A percentile compares a stretch with the other conserved stretches of the same genome.
phyloP scores from a whole-genome alignment of 805 yeast species.

The Lachancea meyersii region DNA sequence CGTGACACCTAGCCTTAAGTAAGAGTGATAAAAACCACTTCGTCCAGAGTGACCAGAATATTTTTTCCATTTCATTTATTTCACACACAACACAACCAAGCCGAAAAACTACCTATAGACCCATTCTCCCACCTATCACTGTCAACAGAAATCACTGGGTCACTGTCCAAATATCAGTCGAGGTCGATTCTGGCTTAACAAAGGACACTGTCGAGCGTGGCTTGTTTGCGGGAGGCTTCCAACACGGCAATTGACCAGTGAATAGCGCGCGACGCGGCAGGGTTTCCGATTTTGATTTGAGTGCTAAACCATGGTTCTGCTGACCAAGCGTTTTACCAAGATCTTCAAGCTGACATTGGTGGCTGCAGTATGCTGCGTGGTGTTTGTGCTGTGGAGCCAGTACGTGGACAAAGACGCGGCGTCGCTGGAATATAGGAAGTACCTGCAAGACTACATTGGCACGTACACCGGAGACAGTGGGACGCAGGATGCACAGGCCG shows the following conservation, averaged over 20 bases:
- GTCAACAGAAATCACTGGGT: too few relatives aligned
- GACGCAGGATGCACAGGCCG: background rate
- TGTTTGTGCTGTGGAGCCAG: conserved; percentile 12
- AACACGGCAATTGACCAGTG: background rate
- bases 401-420: conserved; percentile 15
- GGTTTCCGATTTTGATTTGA: background rate
- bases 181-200: background rate
- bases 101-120: background rate
- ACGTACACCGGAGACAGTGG: conserved; percentile 4
- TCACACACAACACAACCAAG: background rate
- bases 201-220: background rate
- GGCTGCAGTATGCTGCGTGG: conserved; percentile 9
- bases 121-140: too few relatives aligned
- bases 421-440: conserved; percentile 16
- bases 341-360: conserved; percentile 16
- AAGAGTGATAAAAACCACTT: background rate
- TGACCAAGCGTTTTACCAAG: conserved; percentile 18
- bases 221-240: background rate
- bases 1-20: background rate
- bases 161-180: background rate
- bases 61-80: too few relatives aligned
- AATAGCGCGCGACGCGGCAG: too few relatives aligned
- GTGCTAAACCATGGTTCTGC: conserved; percentile 10
- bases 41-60: background rate
- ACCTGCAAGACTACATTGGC: conserved; percentile 14